Conservation (phyloP, 2,329 filamentous ascomycete species). For the Corniculantispora saksenae region DNA sequence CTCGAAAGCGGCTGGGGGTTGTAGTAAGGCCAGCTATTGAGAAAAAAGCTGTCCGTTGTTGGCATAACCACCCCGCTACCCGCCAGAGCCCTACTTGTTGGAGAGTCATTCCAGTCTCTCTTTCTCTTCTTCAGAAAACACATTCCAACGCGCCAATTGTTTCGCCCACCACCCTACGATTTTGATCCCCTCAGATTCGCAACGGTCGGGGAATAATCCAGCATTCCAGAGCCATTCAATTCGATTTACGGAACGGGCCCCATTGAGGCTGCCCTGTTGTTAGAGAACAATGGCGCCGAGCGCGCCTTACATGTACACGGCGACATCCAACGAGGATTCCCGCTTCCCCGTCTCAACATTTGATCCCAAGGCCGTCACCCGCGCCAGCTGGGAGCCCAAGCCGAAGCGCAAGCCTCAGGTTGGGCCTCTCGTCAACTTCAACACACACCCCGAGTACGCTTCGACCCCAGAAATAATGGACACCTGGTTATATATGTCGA, state of each 20-base stretch:
- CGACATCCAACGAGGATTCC: slow-evolving; percentile 47
- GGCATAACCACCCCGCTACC: not conserved
- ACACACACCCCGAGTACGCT: slow-evolving; percentile 81
- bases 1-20: not conserved
- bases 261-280: not conserved
- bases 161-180: not conserved
- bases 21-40: not conserved
- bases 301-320: slow-evolving; percentile 72
- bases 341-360: slow-evolving; percentile 62
- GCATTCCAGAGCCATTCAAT: slow-evolving; percentile 1
- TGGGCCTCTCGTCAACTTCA: slow-evolving; percentile 79
- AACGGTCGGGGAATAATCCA: not conserved
- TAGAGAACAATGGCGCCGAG: slow-evolving; percentile 9
- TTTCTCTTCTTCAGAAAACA: not conserved
- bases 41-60: not conserved
- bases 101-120: slow-evolving; percentile 4
- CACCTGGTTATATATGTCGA: not conserved
- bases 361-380: slow-evolving; percentile 83
- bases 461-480: not conserved
- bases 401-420: slow-evolving; percentile 64
- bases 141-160: slow-evolving; percentile 4
- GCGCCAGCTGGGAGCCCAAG: slow-evolving; percentile 71
- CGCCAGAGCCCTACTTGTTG: not conserved
- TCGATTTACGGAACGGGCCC: not conserved
- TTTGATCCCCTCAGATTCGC: not conserved